Conservation (phyloP, 768 basidiomycete species). For the Mycena alexandri region DNA sequence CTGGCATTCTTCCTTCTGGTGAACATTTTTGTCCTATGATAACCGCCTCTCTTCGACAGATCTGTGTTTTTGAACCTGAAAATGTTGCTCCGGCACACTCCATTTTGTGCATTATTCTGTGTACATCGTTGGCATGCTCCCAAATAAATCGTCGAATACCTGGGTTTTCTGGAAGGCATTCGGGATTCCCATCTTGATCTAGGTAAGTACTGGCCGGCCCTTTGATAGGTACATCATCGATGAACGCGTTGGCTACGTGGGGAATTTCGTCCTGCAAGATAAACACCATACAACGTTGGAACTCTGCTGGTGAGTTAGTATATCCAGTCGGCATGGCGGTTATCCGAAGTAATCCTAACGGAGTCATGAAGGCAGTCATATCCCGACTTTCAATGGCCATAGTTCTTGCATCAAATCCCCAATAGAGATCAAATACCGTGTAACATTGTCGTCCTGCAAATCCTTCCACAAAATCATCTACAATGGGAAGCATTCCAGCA, state of each 20-base stretch:
- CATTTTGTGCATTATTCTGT: conserved; percentile 46
- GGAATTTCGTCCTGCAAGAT: conserved; percentile 50
- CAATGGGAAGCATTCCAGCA: conserved; percentile 15
- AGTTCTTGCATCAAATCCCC: conserved; percentile 36
- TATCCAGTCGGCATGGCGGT: conserved; percentile 40
- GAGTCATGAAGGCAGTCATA: conserved; percentile 35
- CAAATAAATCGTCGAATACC: conserved; percentile 49
- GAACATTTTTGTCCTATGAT: conserved; percentile 47
- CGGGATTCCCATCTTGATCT: conserved; percentile 33
- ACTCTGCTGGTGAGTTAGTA: conserved; percentile 40
- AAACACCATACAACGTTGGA: conserved; percentile 41
- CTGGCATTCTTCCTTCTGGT: conserved; percentile 44
- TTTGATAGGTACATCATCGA: conserved; percentile 49
- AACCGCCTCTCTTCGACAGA: conserved; percentile 37
- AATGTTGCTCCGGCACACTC: conserved; percentile 47
- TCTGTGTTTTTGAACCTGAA: conserved; percentile 48
- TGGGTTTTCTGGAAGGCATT: conserved; percentile 37
- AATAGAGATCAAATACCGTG: conserved; percentile 34
- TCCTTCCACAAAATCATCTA: conserved; percentile 39
- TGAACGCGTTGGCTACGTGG: conserved; percentile 40
- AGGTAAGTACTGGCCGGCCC: conserved; percentile 43
- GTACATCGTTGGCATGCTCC: conserved; percentile 47
- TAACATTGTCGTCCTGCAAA: conserved; percentile 35
- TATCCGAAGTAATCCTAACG: conserved; percentile 25
- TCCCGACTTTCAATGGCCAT: conserved; percentile 29